Evolutionary conservation across 345 rosid genomes (phyloP).

Genomic region (Anacardium occidentale): DNA sequence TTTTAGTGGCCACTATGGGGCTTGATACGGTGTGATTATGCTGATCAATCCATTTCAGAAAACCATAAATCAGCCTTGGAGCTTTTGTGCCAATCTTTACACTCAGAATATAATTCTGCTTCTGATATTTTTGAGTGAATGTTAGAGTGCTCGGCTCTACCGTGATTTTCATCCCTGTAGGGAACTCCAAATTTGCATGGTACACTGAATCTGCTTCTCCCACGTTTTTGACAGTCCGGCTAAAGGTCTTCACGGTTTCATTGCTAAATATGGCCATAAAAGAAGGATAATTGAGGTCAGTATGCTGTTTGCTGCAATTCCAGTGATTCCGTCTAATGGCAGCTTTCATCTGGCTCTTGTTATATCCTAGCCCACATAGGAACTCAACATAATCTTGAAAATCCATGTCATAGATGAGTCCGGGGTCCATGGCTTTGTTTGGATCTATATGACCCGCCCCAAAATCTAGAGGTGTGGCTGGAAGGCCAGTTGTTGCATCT

Average conservation of each 20-base stretch:
- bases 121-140: conserved; percentile 20
- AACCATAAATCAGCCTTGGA: conserved; percentile 20
- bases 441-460: conserved; percentile 44
- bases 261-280: conserved; percentile 29
- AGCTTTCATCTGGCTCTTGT: conserved; percentile 35
- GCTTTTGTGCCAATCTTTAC: conserved; percentile 17
- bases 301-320: conserved; percentile 30
- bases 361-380: conserved; percentile 38
- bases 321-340: conserved; percentile 31
- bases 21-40: conserved; percentile 35
- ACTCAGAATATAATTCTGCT: conserved; percentile 12
- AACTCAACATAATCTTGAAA: conserved; percentile 40
- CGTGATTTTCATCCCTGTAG: conserved; percentile 18
- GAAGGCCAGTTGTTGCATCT: conserved; percentile 13
- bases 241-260: conserved; percentile 25
- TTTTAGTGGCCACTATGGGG: conserved; percentile 35
- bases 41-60: conserved; percentile 45
- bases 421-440: conserved; percentile 47
- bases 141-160: conserved; percentile 24
- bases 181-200: conserved; percentile 8
- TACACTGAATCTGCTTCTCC: conserved; percentile 31
- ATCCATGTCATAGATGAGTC: conserved; percentile 39
- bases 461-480: conserved; percentile 45
- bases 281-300: conserved; percentile 40
- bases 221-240: conserved; percentile 30